These are phyloP conservation scores for Dacryopinax spathularia DNA, from an alignment of 768 basidiomycete genomes.

Conservation along the genomic window DNA sequence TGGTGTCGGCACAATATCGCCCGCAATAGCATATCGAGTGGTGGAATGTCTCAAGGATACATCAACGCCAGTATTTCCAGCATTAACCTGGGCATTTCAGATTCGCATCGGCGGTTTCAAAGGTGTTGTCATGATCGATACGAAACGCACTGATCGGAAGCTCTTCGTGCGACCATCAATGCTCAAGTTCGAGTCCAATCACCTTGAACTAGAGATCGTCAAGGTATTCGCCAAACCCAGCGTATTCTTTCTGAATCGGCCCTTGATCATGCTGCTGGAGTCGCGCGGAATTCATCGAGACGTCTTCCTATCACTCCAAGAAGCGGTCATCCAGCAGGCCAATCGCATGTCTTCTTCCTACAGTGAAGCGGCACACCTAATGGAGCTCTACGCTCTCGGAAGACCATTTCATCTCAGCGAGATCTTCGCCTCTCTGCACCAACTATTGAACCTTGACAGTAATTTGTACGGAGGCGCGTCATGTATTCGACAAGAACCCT, in stretches of 20 bases:
- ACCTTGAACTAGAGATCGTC: conserved; percentile 46
- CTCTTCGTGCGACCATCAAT: conserved; percentile 46
- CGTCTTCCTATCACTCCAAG: conserved; percentile 42
- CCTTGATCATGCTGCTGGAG: conserved; percentile 52
- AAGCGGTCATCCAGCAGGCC: conserved; percentile 37
- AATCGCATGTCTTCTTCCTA: conserved; percentile 32
- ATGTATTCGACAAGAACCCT: no score
- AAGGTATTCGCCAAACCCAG: conserved; percentile 47
- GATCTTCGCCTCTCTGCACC: no score
- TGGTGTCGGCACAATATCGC: conserved; percentile 53
- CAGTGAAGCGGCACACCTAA: conserved; percentile 32
- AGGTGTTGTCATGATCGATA: conserved; percentile 46
- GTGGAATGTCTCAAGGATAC: conserved; percentile 24
- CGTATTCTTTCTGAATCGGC: conserved; percentile 33
- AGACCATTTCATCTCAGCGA: conserved; percentile 40
- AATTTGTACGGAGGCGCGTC: no score
- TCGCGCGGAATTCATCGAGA: conserved; percentile 43
- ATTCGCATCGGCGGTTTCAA: conserved; percentile 17
- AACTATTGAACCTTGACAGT: no score
- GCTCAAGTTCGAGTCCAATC: conserved; percentile 48
- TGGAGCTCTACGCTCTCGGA: conserved; percentile 46
- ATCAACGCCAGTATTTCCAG: no score
- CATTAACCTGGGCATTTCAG: no score
- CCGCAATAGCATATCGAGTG: conserved; percentile 38
- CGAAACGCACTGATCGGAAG: conserved; percentile 34